Percentiles rank a stretch among this genome's conserved stretches.
phyloP scores from a whole-genome alignment of 1,284 basidiomycete genomes.

The Cerioporus squamosus region DNA sequence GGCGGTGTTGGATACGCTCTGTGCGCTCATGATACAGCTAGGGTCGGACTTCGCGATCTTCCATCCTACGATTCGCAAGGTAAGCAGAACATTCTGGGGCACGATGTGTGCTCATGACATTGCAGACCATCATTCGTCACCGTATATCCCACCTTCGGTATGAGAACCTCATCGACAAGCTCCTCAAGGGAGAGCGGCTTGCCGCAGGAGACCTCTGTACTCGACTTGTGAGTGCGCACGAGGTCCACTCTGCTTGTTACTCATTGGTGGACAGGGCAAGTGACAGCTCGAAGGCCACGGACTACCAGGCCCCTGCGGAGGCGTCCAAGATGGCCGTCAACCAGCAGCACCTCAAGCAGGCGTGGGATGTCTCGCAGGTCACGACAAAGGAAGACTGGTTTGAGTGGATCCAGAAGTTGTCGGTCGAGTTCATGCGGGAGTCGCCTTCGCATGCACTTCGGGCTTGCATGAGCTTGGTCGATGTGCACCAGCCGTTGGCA shows the following conservation, averaged over 20 bases:
- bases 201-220: conserved; percentile 71
- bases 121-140: conserved; percentile 77
- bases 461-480: conserved; percentile 93
- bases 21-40: conserved; percentile 91
- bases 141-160: conserved; percentile 86
- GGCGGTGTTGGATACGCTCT: conserved; percentile 93
- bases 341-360: conserved; percentile 96
- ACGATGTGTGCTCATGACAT: not conserved
- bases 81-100: conserved; percentile 35
- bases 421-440: conserved; percentile 97
- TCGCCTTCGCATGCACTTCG: conserved; percentile 97
- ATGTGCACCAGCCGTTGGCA: conserved; percentile 90
- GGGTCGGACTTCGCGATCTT: conserved; percentile 98
- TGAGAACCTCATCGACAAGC: conserved; percentile 86
- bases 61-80: conserved; percentile 96
- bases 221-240: conserved; percentile 41
- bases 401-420: conserved; percentile 94
- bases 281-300: conserved; percentile 65
- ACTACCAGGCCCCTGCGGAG: conserved; percentile 80
- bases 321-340: conserved; percentile 93
- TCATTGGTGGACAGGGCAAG: conserved; percentile 43
- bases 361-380: conserved; percentile 91
- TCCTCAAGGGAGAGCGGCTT: conserved; percentile 93
- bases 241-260: not conserved
- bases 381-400: conserved; percentile 90